Evolutionary conservation across 2,329 filamentous ascomycete species (phyloP).

Genomic region (Aspergillus tamarii): DNA sequence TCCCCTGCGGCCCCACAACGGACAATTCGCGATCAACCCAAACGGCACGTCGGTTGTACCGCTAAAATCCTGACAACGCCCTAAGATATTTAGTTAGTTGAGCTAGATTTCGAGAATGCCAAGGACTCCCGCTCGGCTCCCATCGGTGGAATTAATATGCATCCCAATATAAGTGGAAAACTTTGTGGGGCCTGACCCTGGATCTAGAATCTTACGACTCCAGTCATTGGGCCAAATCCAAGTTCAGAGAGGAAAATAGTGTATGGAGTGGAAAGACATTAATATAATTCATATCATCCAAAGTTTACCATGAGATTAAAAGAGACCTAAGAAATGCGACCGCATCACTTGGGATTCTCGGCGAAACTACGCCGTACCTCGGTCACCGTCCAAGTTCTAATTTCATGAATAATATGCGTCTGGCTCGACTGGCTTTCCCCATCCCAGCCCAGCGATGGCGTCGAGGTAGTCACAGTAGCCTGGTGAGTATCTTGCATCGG

Average conservation of each 20-base stretch:
- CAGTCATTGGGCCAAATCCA: not conserved
- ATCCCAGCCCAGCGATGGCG: slow-evolving; percentile 24
- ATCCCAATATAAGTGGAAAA: not conserved
- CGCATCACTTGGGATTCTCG: not conserved
- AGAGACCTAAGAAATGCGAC: not conserved
- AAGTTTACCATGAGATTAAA: not conserved
- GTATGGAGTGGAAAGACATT: not conserved
- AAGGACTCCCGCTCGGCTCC: not conserved
- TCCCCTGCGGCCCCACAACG: not conserved
- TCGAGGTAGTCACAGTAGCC: slow-evolving; percentile 20
- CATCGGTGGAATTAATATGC: not conserved
- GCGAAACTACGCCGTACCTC: slow-evolving; percentile 15
- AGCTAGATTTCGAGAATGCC: not conserved
- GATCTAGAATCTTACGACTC: not conserved
- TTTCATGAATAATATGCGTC: slow-evolving; percentile 31
- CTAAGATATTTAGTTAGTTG: not conserved
- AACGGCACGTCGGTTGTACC: not conserved
- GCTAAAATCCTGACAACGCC: not conserved
- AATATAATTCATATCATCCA: not conserved
- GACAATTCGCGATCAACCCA: not conserved
- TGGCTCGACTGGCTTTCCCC: slow-evolving; percentile 30
- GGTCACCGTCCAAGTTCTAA: slow-evolving; percentile 28
- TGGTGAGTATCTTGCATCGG: slow-evolving; percentile 15
- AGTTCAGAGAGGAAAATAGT: not conserved
- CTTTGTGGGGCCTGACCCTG: not conserved